These are phyloP conservation scores for Aspergillus sp. DNA, from an alignment of 2,329 filamentous ascomycete genomes.

Conservation along the genomic window DNA sequence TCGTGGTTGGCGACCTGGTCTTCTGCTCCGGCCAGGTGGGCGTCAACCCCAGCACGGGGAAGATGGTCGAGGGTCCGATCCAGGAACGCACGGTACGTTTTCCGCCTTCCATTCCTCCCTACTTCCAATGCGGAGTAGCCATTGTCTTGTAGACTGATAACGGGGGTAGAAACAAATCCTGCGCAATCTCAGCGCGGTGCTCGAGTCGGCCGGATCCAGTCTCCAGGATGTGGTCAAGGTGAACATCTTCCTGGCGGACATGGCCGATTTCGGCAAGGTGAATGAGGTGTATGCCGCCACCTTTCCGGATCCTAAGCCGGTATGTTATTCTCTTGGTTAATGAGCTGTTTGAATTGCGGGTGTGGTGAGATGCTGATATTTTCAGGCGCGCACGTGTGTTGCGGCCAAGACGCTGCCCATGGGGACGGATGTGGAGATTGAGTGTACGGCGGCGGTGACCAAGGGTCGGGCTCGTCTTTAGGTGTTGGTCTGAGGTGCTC, in stretches of 20 bases:
- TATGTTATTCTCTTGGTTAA: slow-evolving; percentile 13
- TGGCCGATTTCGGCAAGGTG: slow-evolving; percentile 69
- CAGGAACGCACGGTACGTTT: slow-evolving; percentile 52
- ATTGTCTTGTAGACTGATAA: neutral
- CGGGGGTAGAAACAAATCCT: slow-evolving; percentile 45
- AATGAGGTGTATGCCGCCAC: slow-evolving; percentile 67
- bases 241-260: slow-evolving; percentile 64
- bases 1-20: slow-evolving; percentile 61
- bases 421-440: slow-evolving; percentile 55
- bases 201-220: slow-evolving; percentile 58
- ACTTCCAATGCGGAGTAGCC: neutral
- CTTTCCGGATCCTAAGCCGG: slow-evolving; percentile 27
- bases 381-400: slow-evolving; percentile 44
- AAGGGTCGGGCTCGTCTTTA: slow-evolving; percentile 16
- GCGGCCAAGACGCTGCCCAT: slow-evolving; percentile 52
- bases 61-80: slow-evolving; percentile 56
- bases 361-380: neutral
- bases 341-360: neutral
- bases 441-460: slow-evolving; percentile 46
- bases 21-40: slow-evolving; percentile 67
- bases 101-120: neutral
- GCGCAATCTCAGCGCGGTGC: slow-evolving; percentile 57
- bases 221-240: slow-evolving; percentile 63
- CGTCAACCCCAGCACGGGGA: slow-evolving; percentile 51
- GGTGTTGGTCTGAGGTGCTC: neutral